Evolutionary conservation across 768 basidiomycete species (phyloP), one percentile per base, ranked within the genome.

Genomic region (Punctularia strigosozonata): DNA sequence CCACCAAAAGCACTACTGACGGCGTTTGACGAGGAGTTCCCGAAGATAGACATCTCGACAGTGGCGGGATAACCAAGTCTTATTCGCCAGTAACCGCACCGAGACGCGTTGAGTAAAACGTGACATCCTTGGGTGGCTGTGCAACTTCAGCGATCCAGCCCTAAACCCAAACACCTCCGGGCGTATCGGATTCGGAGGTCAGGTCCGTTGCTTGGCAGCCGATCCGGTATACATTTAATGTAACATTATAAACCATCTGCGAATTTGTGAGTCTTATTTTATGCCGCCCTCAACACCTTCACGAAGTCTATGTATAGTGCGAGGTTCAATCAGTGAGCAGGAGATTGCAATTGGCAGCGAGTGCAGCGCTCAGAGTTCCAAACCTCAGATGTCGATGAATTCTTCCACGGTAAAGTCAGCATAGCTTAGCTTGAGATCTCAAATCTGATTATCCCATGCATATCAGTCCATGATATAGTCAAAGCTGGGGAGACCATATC

Each of bases 401-500:
- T 69, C 49, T 75, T 74, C 46, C 58, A 70, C 49, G 73, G 74
- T 69, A 40, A 18, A 6, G 28, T 17, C n/a, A 19, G 22, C 8
- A 4, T 19, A 7, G 25, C 20, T 5, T n/a, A 7, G 31, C 25
- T 20, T 8, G 21, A 40, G 15, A 17, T 3, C 21, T 25, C 25
- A 32, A 42, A 21, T 5, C 25, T 39, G 37, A n/a, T n/a, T n/a
- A n/a, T 10, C 19, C 25, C 24, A 4, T 22, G 19, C 36, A 17
- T 22, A 6, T 10, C 37, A 77, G 77, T 79, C 12, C 56, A 64
- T 26, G 55, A 64, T 37, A 68, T 79, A 25, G 69, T 65, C 13
- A 65, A 63, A 25, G 72, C 75, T 2, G 75, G 75, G 22, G 68
- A 78, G 53, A 79, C 76, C 4, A 68, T 76, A 21, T 74, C 73